A percentile compares a stretch with the other conserved stretches of the same genome.
phyloP scores from a whole-genome alignment of 306 rosid genomes.

The Cucumis melo region DNA sequence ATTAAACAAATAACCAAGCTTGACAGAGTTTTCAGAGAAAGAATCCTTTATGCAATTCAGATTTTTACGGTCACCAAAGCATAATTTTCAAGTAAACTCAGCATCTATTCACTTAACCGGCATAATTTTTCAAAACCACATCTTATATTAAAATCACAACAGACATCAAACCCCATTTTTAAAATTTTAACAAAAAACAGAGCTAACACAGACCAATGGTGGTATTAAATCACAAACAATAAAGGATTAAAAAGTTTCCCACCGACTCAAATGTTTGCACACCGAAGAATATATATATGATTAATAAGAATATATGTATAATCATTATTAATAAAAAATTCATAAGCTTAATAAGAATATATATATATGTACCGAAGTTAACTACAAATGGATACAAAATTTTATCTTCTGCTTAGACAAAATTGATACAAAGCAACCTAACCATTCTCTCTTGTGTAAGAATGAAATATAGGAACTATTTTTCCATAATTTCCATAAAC shows the following conservation, averaged over 20 bases:
- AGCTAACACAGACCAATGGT: not conserved
- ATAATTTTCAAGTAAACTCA: not conserved
- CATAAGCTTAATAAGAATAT: too few species aligned
- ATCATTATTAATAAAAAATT: too few species aligned
- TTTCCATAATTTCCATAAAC: not conserved
- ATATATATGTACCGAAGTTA: not conserved
- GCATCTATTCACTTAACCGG: not conserved
- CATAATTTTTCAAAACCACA: not conserved
- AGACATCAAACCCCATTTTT: not conserved
- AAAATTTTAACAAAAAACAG: not conserved
- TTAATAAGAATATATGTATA: too few species aligned
- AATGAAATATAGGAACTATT: not conserved
- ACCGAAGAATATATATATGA: too few species aligned
- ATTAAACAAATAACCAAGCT: conserved; percentile 55
- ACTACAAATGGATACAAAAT: not conserved
- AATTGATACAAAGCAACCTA: not conserved
- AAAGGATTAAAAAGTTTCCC: too few species aligned
- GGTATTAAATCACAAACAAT: too few species aligned
- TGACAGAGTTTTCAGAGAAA: too few species aligned
- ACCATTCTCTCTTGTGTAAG: not conserved
- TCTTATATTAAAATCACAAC: not conserved
- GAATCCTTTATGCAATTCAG: not conserved
- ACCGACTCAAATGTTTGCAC: too few species aligned
- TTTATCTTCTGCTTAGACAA: not conserved
- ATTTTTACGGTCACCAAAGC: not conserved